Evolutionary conservation across 2,329 filamentous ascomycete species (phyloP).

Genomic region (Pseudonectria foliicola): DNA sequence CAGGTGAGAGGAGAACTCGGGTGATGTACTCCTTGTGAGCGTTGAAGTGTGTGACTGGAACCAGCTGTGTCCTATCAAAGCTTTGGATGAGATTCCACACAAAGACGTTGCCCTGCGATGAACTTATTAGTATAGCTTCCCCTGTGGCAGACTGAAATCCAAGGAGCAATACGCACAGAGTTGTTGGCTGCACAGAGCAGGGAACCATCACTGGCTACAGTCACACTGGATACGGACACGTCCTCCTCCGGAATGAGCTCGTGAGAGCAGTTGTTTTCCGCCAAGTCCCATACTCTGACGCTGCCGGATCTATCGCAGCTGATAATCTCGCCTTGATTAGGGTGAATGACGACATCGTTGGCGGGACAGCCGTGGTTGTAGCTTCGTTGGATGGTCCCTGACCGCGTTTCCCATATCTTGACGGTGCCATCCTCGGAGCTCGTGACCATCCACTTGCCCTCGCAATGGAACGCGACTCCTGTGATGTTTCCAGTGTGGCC

Average conservation of each 20-base stretch:
- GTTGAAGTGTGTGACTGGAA: slow-evolving; percentile 81
- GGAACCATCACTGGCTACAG: slow-evolving; percentile 88
- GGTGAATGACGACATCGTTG: slow-evolving; percentile 98
- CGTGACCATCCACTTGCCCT: slow-evolving; percentile 99
- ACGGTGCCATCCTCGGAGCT: slow-evolving; percentile 94
- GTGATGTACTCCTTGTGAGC: slow-evolving; percentile 92
- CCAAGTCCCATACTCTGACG: slow-evolving; percentile 91
- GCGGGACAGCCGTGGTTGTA: slow-evolving; percentile 85
- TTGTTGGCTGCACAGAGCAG: slow-evolving; percentile 93
- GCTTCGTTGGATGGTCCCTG: slow-evolving; percentile 80
- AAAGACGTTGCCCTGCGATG: slow-evolving; percentile 78
- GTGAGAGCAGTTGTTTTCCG: slow-evolving; percentile 94
- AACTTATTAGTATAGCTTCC: slow-evolving; percentile 3
- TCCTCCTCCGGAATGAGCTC: slow-evolving; percentile 96
- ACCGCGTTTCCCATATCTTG: slow-evolving; percentile 93
- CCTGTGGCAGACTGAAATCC: not conserved
- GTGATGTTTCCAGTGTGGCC: slow-evolving; percentile 95
- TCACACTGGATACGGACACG: slow-evolving; percentile 87
- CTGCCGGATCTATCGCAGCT: slow-evolving; percentile 90
- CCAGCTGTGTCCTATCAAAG: slow-evolving; percentile 72
- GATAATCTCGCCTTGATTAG: slow-evolving; percentile 96
- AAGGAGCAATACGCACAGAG: slow-evolving; percentile 46
- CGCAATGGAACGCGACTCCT: slow-evolving; percentile 94
- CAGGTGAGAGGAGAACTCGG: slow-evolving; percentile 81
- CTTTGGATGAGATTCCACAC: slow-evolving; percentile 91